phyloP scores from a whole-genome alignment of 768 basidiomycete genomes.

The Trametes maxima region DNA sequence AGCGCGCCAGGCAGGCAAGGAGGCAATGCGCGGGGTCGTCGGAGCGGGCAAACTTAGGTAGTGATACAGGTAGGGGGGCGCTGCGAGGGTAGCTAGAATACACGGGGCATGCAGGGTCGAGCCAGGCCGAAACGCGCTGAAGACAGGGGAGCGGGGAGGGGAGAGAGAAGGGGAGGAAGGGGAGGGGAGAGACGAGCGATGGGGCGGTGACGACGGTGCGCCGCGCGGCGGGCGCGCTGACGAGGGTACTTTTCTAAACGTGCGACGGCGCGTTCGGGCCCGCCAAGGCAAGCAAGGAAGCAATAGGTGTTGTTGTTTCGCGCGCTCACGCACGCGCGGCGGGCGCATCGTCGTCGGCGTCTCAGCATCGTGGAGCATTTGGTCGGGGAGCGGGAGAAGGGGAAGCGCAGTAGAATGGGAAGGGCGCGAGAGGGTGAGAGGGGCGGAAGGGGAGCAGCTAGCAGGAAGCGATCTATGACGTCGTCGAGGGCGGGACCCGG shows the following conservation, averaged over 20 bases:
- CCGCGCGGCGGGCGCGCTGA: conserved; percentile 12
- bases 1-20: too few relatives aligned
- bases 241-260: conserved; percentile 16
- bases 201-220: conserved; percentile 13
- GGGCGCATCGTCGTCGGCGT: conserved; percentile 12
- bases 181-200: neutral
- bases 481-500: neutral
- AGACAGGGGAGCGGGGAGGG: neutral
- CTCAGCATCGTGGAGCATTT: neutral
- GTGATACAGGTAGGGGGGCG: conserved; percentile 17
- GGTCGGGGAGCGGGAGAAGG: neutral
- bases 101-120: neutral
- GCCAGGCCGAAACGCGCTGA: neutral
- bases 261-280: neutral
- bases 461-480: conserved; percentile 8
- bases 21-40: neutral
- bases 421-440: neutral
- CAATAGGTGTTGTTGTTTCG: neutral
- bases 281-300: neutral
- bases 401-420: neutral
- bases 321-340: conserved; percentile 10
- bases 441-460: too few relatives aligned
- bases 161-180: neutral
- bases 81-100: conserved; percentile 17
- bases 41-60: conserved; percentile 11